phyloP scores from a whole-genome alignment of 2,329 filamentous ascomycete genomes.

The Pseudopithomyces chartarum region DNA sequence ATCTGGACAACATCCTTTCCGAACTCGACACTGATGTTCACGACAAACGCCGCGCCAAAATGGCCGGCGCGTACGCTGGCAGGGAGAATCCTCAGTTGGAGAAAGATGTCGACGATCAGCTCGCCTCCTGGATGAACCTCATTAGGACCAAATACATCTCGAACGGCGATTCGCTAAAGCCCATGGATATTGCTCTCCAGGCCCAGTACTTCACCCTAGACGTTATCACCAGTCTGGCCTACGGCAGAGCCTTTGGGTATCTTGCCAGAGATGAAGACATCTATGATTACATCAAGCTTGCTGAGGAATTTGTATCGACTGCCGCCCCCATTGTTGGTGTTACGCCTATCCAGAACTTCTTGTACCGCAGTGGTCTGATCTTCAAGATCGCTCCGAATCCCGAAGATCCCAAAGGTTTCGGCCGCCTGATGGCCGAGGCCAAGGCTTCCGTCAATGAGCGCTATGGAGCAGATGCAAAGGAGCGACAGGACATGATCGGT shows the following conservation, averaged over 20 bases:
- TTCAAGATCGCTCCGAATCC: constrained; percentile 5
- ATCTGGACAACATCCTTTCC: constrained; percentile 55
- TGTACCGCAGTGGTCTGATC: constrained; percentile 4
- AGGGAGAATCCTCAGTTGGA: constrained; percentile 59
- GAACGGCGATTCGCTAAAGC: constrained; percentile 30
- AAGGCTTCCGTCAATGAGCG: constrained; percentile 6
- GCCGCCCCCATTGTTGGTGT: constrained; percentile 1
- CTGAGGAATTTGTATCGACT: constrained; percentile 1
- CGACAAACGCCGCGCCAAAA: constrained; percentile 42
- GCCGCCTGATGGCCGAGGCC: constrained; percentile 1
- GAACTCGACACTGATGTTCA: constrained; percentile 53
- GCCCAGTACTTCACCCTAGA: constrained; percentile 52
- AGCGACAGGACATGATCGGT: constrained; percentile 7
- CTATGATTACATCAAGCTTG: constrained; percentile 6
- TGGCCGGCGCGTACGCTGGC: constrained; percentile 58
- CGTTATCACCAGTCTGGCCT: constrained; percentile 13
- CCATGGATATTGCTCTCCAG: constrained; percentile 52
- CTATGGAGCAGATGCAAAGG: constrained; percentile 5
- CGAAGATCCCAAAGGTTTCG: constrained; percentile 5
- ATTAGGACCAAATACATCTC: constrained; percentile 53
- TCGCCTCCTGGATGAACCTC: constrained; percentile 52
- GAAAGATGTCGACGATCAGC: constrained; percentile 51
- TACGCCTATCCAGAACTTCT: constrained; percentile 3
- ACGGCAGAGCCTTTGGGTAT: constrained; percentile 15
- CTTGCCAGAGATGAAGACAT: constrained; percentile 9